These are phyloP conservation scores for Lavandula angustifolia DNA, from an alignment of 257 asterid species.

Conservation along the genomic window DNA sequence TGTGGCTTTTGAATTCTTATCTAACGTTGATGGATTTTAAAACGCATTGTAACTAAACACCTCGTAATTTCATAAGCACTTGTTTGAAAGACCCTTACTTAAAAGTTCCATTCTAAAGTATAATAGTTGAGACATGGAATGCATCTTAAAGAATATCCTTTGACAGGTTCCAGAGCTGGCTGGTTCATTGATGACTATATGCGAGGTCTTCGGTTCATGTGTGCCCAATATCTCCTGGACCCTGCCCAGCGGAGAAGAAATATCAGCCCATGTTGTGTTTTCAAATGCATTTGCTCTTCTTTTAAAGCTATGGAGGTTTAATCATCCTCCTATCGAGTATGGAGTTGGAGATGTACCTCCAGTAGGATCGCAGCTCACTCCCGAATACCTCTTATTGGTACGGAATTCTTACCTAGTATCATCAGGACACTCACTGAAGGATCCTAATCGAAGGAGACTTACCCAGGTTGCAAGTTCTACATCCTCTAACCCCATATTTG, in stretches of 20 bases:
- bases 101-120: not conserved
- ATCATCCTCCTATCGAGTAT: constrained; percentile 90
- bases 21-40: not conserved
- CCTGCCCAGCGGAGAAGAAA: constrained; percentile 72
- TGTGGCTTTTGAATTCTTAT: not conserved
- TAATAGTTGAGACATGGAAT: not conserved
- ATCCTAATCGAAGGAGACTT: constrained; percentile 78
- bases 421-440: constrained; percentile 55
- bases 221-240: constrained; percentile 73
- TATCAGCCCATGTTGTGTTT: constrained; percentile 81
- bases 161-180: constrained; percentile 96
- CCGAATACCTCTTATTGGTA: constrained; percentile 83
- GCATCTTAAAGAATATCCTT: constrained; percentile 18
- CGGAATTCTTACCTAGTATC: constrained; percentile 76
- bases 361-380: constrained; percentile 88
- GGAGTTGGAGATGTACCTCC: constrained; percentile 97
- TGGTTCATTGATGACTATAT: constrained; percentile 81
- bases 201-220: constrained; percentile 91
- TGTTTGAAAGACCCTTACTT: not conserved
- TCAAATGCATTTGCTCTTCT: constrained; percentile 97
- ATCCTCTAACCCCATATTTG: constrained; percentile 74
- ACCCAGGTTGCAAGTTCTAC: constrained; percentile 70
- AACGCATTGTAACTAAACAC: not conserved
- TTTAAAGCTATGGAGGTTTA: constrained; percentile 87
- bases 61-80: not conserved